These are phyloP conservation scores for Globisporangium lucens DNA, from an alignment of 352 stramenopile species.

Conservation along the genomic window DNA sequence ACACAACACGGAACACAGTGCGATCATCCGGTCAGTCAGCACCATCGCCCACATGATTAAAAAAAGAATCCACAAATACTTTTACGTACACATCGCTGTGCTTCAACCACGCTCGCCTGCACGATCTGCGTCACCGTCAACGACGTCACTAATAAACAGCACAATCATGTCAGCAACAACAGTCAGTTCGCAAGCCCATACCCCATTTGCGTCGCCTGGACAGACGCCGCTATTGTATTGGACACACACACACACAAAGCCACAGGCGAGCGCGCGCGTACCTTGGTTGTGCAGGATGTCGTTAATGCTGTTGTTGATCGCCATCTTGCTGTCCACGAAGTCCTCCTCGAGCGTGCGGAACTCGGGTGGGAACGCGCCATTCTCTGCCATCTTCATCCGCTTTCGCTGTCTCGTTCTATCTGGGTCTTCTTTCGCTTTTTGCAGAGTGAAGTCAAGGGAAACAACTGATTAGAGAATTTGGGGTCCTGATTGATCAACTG, in stretches of 20 bases:
- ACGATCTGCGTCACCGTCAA: constrained; percentile 47
- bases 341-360: constrained; percentile 76
- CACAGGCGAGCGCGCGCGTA: not conserved
- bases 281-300: constrained; percentile 54
- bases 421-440: not conserved
- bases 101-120: constrained; percentile 63
- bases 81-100: constrained; percentile 58
- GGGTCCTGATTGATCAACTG: constrained; percentile 2
- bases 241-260: not conserved
- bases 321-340: constrained; percentile 80
- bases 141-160: constrained; percentile 20
- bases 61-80: not conserved
- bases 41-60: not conserved
- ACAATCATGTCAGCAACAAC: not conserved
- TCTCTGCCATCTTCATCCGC: constrained; percentile 22
- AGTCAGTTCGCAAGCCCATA: constrained; percentile 1
- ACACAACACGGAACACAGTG: constrained; percentile 5
- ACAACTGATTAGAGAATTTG: not conserved
- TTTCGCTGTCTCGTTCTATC: not conserved
- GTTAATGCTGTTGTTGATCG: constrained; percentile 77
- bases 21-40: not conserved
- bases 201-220: not conserved
- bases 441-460: not conserved
- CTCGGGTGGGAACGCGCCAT: constrained; percentile 39
- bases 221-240: not conserved